Conservation (phyloP, 2,329 filamentous ascomycete genomes). For the Fusarium sp. region DNA sequence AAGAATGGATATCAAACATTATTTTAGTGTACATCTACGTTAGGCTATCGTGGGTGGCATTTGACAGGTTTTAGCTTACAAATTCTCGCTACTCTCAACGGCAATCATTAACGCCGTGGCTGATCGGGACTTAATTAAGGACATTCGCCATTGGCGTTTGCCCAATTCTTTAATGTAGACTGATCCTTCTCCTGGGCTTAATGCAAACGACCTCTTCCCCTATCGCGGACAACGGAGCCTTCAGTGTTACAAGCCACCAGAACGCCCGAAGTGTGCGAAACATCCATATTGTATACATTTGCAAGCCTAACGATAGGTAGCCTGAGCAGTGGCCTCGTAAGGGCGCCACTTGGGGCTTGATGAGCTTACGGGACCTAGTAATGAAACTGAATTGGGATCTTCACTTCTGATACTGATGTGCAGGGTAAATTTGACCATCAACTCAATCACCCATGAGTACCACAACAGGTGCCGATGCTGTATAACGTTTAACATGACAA, state of each 20-base stretch:
- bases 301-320: neutral
- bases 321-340: neutral
- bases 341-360: conserved; percentile 9
- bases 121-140: neutral
- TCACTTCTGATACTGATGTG: conserved; percentile 28
- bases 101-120: neutral
- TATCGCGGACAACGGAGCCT: neutral
- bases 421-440: conserved; percentile 32
- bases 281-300: neutral
- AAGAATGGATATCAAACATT: neutral
- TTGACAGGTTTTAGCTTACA: too few species aligned
- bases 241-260: neutral
- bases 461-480: conserved; percentile 21
- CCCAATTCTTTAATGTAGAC: neutral
- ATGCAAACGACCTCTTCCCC: neutral
- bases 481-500: conserved; percentile 24
- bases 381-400: conserved; percentile 33
- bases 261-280: neutral
- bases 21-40: neutral
- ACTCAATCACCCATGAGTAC: neutral
- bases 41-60: neutral
- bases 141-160: neutral
- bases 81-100: too few species aligned
- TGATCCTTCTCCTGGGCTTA: too few species aligned
- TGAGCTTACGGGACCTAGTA: neutral